Base-by-base conservation (phyloP, 495 filamentous ascomycete species). In the Penicillium turbatum region DNA sequence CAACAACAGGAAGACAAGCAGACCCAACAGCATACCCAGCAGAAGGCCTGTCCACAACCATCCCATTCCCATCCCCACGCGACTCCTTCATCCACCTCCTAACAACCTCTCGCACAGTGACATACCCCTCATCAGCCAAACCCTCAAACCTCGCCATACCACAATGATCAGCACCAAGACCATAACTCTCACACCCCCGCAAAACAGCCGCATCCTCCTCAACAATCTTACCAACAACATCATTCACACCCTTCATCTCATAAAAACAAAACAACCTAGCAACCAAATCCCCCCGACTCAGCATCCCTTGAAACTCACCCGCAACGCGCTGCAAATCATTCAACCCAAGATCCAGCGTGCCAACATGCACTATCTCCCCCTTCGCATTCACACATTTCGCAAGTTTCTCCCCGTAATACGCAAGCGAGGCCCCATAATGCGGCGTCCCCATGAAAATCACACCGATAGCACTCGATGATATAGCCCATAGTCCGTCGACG, bases 381-480 rank as follows among this genome's bases (percentile, higher is more conserved):
- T 34, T 26, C 1, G 38, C 13, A 1, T 35, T 26, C 12, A 51
- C 16, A 4, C 30, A 41, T 15, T 26, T 51, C 2, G 38, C 38
- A 13, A 51, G 37, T 26, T 42, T 42, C 29, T 51, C 48, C 9
- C 37, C 17, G 21, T 51, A 42, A 7, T 3, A 43, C 0, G 49
- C 38, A 2, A 51, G 31, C 3, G 49, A 42, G 6, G 38, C 35
- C 2, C 49, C 49, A 13, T 35, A 16, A 27, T 51, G 49, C 0
- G 49, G 49, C 7, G 49, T 51, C 10, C 49, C 49, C 30, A 51
- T 51, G 9, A 51, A 51, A 6, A 51, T 43, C 12, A 51, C 16
- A 0, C 49, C 49, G 3, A 51, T 27, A 9, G 38, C 13, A 10
- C 21, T 26, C 9, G 38, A 43, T 2, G 49, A 42, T 9, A 51